Evolutionary conservation across 139 green algal genomes (phyloP).

Genomic region (Parachlorella kessleri): DNA sequence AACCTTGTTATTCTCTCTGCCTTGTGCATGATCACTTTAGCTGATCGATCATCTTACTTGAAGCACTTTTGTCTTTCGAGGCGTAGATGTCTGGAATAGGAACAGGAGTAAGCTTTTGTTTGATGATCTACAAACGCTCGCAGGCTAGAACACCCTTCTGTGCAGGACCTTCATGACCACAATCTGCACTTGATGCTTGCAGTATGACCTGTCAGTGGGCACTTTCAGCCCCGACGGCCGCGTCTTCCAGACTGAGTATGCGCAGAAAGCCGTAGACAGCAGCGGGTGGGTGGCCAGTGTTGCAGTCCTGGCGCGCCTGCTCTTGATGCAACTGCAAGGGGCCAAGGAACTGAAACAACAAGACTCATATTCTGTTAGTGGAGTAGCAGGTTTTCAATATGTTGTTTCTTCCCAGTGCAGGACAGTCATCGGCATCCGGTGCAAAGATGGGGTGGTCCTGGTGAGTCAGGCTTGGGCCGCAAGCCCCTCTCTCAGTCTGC

Average conservation of each 20-base stretch:
- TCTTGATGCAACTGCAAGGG: too few species aligned
- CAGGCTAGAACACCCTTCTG: too few species aligned
- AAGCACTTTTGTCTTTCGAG: not conserved
- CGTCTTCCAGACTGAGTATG: constrained; percentile 99
- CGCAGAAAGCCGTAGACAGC: constrained; percentile 98
- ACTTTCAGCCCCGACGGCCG: constrained; percentile 98
- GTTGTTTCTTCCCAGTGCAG: constrained; percentile 53
- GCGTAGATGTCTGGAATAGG: constrained; percentile 86
- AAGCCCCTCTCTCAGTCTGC: not conserved
- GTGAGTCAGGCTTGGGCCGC: constrained; percentile 48
- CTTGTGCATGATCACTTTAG: not conserved
- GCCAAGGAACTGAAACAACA: too few species aligned
- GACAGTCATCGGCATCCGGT: constrained; percentile 90
- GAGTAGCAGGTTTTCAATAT: not conserved
- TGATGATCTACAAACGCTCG: too few species aligned
- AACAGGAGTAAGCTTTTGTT: constrained; percentile 66
- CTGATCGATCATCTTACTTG: not conserved
- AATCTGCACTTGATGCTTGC: constrained; percentile 14
- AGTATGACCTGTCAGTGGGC: constrained; percentile 97
- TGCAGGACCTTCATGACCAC: too few species aligned
- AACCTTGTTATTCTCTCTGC: too few species aligned
- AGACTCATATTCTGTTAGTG: too few species aligned
- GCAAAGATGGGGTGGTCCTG: constrained; percentile 97
- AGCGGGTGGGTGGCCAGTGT: constrained; percentile 74
- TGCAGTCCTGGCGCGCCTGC: not conserved